These are phyloP conservation scores for Penicillium chermesinum DNA, from an alignment of 495 filamentous ascomycete genomes.

Conservation along the genomic window DNA sequence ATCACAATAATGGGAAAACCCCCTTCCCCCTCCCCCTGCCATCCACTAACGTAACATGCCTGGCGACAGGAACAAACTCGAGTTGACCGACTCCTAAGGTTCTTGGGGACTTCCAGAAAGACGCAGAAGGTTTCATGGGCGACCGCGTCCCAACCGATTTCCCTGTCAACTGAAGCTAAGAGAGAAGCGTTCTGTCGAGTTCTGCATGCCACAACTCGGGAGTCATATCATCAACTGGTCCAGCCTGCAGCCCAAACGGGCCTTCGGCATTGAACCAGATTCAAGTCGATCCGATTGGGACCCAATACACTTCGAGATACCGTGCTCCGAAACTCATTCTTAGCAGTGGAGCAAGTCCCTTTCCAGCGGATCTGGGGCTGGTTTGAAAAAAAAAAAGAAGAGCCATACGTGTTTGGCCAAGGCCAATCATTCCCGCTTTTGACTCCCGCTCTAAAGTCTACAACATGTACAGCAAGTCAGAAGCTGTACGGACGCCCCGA, in stretches of 20 bases:
- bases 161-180: slow-evolving; percentile 6
- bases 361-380: slow-evolving; percentile 16
- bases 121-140: slow-evolving; percentile 2
- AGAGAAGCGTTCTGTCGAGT: background rate
- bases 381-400: slow-evolving; percentile 3
- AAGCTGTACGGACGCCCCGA: too few species aligned
- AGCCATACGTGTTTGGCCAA: slow-evolving; percentile 7
- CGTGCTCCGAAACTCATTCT: slow-evolving; percentile 9
- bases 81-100: slow-evolving; percentile 9
- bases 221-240: slow-evolving; percentile 13
- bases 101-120: background rate
- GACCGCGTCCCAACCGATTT: slow-evolving; percentile 23
- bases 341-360: slow-evolving; percentile 13
- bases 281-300: background rate
- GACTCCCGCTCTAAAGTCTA: background rate
- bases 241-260: slow-evolving; percentile 14
- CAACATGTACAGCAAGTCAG: too few species aligned
- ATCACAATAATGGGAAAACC: background rate
- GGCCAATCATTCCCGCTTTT: slow-evolving; percentile 19
- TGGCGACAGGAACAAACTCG: background rate
- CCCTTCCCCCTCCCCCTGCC: background rate
- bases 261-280: slow-evolving; percentile 14
- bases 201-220: background rate
- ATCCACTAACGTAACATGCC: slow-evolving; percentile 7
- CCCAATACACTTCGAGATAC: slow-evolving; percentile 3